Evolutionary conservation across 1,284 basidiomycete species (phyloP).

Genomic region (Violaceomyces palustris): DNA sequence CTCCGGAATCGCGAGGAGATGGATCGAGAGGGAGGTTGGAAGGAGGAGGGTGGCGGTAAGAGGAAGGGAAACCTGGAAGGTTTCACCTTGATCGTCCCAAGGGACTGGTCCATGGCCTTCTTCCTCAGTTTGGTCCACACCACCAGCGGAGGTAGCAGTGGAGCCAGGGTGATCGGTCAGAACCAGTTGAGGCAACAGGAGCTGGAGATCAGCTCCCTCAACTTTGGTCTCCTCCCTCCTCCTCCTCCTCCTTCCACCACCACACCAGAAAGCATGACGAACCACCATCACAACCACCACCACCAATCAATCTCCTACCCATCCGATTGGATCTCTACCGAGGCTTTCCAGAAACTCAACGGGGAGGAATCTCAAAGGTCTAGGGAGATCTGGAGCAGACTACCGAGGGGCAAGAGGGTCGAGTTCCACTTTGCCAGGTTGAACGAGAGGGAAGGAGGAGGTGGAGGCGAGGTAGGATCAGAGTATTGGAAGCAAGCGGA

Average conservation of each 20-base stretch:
- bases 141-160: slow-evolving; percentile 22
- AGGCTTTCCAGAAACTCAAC: slow-evolving; percentile 13
- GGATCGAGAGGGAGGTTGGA: too few relatives aligned
- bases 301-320: slow-evolving; percentile 19
- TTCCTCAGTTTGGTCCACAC: slow-evolving; percentile 42
- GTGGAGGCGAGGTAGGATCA: slow-evolving; percentile 9
- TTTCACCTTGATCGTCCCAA: slow-evolving; percentile 43
- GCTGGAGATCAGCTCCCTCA: slow-evolving; percentile 19
- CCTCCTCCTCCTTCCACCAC: neutral
- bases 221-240: neutral
- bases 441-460: slow-evolving; percentile 12
- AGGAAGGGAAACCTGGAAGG: slow-evolving; percentile 1
- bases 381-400: slow-evolving; percentile 26
- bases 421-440: slow-evolving; percentile 25
- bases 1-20: too few relatives aligned
- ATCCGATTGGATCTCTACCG: slow-evolving; percentile 32
- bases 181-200: slow-evolving; percentile 34
- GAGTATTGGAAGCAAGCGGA: too few relatives aligned
- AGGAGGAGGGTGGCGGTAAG: too few relatives aligned
- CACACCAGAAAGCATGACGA: neutral
- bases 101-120: slow-evolving; percentile 47
- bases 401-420: slow-evolving; percentile 42
- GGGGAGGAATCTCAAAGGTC: slow-evolving; percentile 7
- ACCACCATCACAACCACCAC: neutral
- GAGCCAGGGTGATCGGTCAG: slow-evolving; percentile 38